These are phyloP conservation scores for Pichia inconspicua DNA, from an alignment of 1,139 yeast species.

Conservation along the genomic window DNA sequence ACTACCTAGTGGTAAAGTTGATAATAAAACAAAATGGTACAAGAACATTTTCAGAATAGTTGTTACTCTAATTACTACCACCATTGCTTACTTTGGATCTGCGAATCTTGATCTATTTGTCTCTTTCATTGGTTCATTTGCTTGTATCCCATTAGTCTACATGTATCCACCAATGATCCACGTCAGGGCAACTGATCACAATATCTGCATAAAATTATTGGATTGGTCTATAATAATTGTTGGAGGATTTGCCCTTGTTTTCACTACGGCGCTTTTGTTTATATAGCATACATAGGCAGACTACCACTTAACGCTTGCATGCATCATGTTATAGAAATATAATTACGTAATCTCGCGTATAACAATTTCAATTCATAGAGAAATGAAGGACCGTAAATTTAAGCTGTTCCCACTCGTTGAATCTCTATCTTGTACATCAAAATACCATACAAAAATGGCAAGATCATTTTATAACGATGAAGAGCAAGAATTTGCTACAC, in stretches of 20 bases:
- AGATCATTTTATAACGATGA: conserved; percentile 49
- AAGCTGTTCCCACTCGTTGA: too few species aligned
- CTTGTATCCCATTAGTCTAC: conserved; percentile 76
- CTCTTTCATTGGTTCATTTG: conserved; percentile 72
- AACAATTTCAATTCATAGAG: too few species aligned
- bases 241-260: conserved; percentile 55
- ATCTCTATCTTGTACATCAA: too few species aligned
- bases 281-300: not conserved
- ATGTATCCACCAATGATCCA: conserved; percentile 78
- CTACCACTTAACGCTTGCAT: too few species aligned
- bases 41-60: conserved; percentile 51
- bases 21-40: conserved; percentile 51
- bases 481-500: conserved; percentile 38
- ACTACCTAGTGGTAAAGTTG: conserved; percentile 47
- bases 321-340: too few species aligned
- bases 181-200: conserved; percentile 31
- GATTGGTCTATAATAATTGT: conserved; percentile 45
- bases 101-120: conserved; percentile 63
- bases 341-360: too few species aligned
- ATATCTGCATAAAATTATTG: conserved; percentile 24
- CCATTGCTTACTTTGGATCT: conserved; percentile 55
- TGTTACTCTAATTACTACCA: conserved; percentile 46
- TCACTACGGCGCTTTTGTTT: conserved; percentile 39
- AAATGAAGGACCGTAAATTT: too few species aligned
- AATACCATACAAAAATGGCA: conserved; percentile 3